Percentiles rank a stretch among this genome's conserved stretches.
Conservation (phyloP, 768 basidiomycete genomes). For the Serendipita indica region DNA sequence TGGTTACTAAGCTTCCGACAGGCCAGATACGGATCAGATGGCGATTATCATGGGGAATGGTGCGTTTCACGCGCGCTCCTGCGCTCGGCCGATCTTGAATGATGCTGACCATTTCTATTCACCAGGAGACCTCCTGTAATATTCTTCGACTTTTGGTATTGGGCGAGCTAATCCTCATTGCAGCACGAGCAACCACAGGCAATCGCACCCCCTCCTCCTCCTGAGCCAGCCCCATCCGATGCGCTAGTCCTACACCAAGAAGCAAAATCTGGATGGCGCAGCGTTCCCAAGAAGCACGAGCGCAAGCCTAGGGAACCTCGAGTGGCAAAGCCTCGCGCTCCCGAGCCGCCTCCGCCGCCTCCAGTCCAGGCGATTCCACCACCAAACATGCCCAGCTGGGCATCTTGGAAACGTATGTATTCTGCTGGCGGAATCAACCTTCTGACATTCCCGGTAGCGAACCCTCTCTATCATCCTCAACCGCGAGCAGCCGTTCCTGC, state of each 20-base stretch:
- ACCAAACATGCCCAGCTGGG: constrained; percentile 10
- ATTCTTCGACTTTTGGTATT: neutral
- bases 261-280: constrained; percentile 15
- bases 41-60: constrained; percentile 12
- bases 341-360: constrained; percentile 14
- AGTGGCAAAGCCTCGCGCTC: constrained; percentile 10
- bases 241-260: constrained; percentile 7
- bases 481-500: neutral
- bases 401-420: constrained; percentile 1
- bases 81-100: neutral
- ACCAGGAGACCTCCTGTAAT: constrained; percentile 9
- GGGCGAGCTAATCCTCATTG: neutral
- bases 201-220: constrained; percentile 11
- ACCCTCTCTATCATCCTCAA: constrained; percentile 6
- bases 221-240: constrained; percentile 10
- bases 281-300: constrained; percentile 13
- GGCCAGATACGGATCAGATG: constrained; percentile 17
- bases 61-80: neutral
- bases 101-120: neutral
- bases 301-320: constrained; percentile 1
- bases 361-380: constrained; percentile 1
- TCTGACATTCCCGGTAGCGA: neutral
- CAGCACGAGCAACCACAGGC: constrained; percentile 11
- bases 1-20: constrained; percentile 10
- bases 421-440: neutral